Conservation (phyloP, 208 protist species). For the Trypanosoma platydactyli region DNA sequence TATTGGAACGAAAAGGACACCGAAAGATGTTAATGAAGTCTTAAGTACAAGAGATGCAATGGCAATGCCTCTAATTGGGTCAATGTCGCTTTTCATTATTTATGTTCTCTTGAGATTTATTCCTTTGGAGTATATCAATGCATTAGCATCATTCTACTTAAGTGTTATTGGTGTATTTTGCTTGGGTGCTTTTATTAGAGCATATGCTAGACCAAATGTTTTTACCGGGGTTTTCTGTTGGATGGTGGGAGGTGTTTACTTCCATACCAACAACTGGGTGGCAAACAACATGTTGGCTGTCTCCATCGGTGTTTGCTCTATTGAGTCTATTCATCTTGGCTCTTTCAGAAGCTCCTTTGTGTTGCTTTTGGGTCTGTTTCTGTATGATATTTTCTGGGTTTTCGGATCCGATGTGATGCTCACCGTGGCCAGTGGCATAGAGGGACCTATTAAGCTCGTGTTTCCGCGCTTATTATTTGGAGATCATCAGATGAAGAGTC, state of each 20-base stretch:
- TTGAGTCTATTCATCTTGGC: conserved; percentile 55
- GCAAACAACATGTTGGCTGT: conserved; percentile 95
- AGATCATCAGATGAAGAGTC: conserved; percentile 69
- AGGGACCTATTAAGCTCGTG: conserved; percentile 96
- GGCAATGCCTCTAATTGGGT: conserved; percentile 77
- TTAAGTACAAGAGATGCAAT: conserved; percentile 59
- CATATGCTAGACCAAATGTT: conserved; percentile 57
- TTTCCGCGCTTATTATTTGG: conserved; percentile 91
- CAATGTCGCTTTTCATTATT: conserved; percentile 68
- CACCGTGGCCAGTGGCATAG: conserved; percentile 93
- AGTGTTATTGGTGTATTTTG: conserved; percentile 65
- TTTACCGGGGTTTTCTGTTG: conserved; percentile 69
- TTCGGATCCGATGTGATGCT: conserved; percentile 97
- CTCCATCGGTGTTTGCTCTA: conserved; percentile 75
- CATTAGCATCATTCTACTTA: conserved; percentile 72
- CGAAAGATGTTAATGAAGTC: conserved; percentile 31
- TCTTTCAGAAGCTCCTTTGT: conserved; percentile 72
- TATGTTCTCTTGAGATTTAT: conserved; percentile 83
- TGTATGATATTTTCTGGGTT: conserved; percentile 98
- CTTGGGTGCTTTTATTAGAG: conserved; percentile 58
- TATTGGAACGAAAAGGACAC: conserved; percentile 30
- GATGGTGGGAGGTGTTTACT: conserved; percentile 54
- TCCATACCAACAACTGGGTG: conserved; percentile 90
- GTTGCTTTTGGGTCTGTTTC: conserved; percentile 92
- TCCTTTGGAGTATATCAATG: conserved; percentile 75